Percentiles rank a stretch among this genome's conserved stretches.
Evolutionary conservation across 345 rosid species (phyloP).

Genomic region (Physaria fendleri): DNA sequence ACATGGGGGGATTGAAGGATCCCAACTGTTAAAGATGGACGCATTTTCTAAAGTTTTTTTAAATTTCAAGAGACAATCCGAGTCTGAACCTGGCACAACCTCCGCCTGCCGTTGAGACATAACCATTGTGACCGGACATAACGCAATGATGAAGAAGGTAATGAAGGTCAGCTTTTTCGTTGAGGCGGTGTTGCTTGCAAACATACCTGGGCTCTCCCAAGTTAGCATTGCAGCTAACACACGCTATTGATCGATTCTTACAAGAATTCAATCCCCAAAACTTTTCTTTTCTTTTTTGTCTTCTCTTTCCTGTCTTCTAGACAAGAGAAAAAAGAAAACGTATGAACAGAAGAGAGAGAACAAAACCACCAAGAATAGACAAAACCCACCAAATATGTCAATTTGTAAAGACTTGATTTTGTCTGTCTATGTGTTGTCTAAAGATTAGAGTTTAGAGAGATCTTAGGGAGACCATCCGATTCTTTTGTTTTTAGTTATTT

Average conservation of each 20-base stretch:
- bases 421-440: constrained; percentile 13
- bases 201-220: constrained; percentile 37
- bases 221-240: constrained; percentile 35
- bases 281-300: neutral
- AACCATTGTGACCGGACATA: constrained; percentile 10
- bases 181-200: constrained; percentile 33
- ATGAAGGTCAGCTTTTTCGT: neutral
- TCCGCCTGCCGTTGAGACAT: constrained; percentile 9
- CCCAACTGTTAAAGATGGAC: constrained; percentile 38
- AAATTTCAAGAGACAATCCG: constrained; percentile 34
- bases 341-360: constrained; percentile 14
- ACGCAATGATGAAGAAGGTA: constrained; percentile 2
- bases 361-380: constrained; percentile 36
- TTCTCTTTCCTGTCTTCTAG: neutral
- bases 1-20: constrained; percentile 36
- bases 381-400: constrained; percentile 13
- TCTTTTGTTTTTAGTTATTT: constrained; percentile 14
- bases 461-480: constrained; percentile 22
- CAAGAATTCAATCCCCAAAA: neutral
- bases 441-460: constrained; percentile 15
- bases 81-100: constrained; percentile 30
- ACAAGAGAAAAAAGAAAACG: constrained; percentile 2
- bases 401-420: constrained; percentile 15
- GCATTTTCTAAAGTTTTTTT: constrained; percentile 27
- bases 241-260: neutral